A percentile compares a stretch with the other conserved stretches of the same genome.
phyloP scores from a whole-genome alignment of 2,329 filamentous ascomycete genomes.

The Fonsecaea pedrosoi region DNA sequence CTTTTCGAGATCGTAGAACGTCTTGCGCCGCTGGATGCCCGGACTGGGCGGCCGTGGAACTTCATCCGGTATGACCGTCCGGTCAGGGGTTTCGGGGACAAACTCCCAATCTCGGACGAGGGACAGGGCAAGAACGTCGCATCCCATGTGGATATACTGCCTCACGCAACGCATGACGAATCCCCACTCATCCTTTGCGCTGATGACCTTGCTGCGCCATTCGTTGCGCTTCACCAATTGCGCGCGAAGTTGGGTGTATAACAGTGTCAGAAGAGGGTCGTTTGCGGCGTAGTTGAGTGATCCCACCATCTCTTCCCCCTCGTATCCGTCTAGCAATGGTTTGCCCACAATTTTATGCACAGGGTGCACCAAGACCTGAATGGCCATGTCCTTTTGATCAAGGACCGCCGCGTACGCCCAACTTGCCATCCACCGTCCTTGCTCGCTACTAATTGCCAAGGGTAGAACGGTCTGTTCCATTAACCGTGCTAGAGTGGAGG shows the following conservation, averaged over 20 bases:
- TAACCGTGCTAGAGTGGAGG: constrained; percentile 71
- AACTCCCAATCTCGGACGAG: constrained; percentile 66
- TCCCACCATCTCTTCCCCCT: constrained; percentile 55
- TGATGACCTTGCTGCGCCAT: constrained; percentile 73
- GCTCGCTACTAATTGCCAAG: constrained; percentile 78
- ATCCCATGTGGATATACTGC: constrained; percentile 89
- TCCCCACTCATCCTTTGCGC: constrained; percentile 80
- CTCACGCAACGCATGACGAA: constrained; percentile 86
- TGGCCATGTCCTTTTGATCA: constrained; percentile 79
- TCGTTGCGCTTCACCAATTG: constrained; percentile 82
- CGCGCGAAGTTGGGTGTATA: constrained; percentile 85
- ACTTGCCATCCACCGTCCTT: constrained; percentile 84
- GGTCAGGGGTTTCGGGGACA: constrained; percentile 35
- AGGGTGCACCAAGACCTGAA: constrained; percentile 80
- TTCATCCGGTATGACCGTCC: constrained; percentile 35
- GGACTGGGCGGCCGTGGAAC: constrained; percentile 35
- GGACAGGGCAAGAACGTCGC: constrained; percentile 85
- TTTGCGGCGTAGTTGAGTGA: constrained; percentile 85
- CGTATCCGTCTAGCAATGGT: constrained; percentile 49
- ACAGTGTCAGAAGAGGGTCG: constrained; percentile 78
- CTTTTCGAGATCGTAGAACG: constrained; percentile 72
- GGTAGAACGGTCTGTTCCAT: constrained; percentile 80
- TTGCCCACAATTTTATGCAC: constrained; percentile 72
- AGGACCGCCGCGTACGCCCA: constrained; percentile 93
- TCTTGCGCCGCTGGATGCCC: constrained; percentile 53